Evolutionary conservation across 371 early-diverging fungal species (phyloP), one percentile per base, ranked within the genome.

Genomic region (Conidiobolus incongruus): DNA sequence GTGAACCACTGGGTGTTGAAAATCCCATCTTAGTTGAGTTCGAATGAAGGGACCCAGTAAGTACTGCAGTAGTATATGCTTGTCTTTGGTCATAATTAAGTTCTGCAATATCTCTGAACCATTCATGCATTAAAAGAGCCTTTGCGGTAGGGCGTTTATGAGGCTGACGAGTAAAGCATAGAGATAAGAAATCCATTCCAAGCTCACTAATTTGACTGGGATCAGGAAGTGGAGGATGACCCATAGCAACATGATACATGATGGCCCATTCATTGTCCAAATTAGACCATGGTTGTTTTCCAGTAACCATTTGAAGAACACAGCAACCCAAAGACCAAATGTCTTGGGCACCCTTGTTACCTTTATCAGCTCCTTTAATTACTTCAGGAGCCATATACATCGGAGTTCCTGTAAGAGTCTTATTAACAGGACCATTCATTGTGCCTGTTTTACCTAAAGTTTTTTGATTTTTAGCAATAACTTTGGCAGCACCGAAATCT

Each of bases 381-480:
- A 90, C 81, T 60, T 92, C 93, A 4, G 96, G 96, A 3, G 92
- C 89, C 85, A 96, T 90, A 53, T 94, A 96, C 75, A 86, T 86
- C 0, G 97, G 93, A 6, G 97, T 97, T 15, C 97, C 95, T 1
- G 83, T 75, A 43, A 85, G 54, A 28, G 77, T 77, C 35, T 68
- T 66, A 17, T 68, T 72, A 39, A 60, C 56, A 2, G 50, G 51
- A n/a, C n/a, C n/a, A n/a, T n/a, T n/a, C n/a, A n/a, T n/a, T n/a
- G n/a, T n/a, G n/a, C n/a, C n/a, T 1, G 71, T 61, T n/a, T 67
- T 56, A 13, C 68, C 70, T 44, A 79, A 63, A 1, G 80, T 79
- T 51, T 71, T 72, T n/a, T n/a, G n/a, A 38, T 78, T 77, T 49
- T 78, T 73, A 45, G 76, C 77, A 24, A 81, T 57, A 26, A 83